Evolutionary conservation across 2,329 filamentous ascomycete genomes (phyloP).

Genomic region (Zymoseptoria pseudotritici): DNA sequence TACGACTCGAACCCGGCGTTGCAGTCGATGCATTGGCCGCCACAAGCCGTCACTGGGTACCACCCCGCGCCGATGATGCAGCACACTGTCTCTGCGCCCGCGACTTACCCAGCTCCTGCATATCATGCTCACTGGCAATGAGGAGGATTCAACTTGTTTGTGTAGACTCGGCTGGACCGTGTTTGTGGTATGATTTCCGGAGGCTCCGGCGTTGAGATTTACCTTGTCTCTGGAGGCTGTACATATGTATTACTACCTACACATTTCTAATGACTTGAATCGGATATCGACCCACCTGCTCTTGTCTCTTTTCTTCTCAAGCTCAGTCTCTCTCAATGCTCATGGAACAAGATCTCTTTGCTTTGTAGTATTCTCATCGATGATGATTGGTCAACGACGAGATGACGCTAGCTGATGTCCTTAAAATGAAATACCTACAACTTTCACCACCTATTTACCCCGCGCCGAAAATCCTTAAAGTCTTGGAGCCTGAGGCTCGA

Average conservation of each 20-base stretch:
- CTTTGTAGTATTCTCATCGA: neutral
- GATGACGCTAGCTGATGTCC: neutral
- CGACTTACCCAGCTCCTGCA: conserved; percentile 5
- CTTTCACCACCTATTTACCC: neutral
- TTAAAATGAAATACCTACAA: neutral
- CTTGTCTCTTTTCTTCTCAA: too few relatives aligned
- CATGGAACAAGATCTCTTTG: neutral
- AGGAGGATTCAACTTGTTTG: neutral
- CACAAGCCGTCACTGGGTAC: neutral
- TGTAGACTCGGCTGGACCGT: neutral
- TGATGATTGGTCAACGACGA: neutral
- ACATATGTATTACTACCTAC: neutral
- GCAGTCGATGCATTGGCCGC: neutral
- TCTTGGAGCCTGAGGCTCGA: too few relatives aligned
- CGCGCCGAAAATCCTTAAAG: neutral
- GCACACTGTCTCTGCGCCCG: conserved; percentile 15
- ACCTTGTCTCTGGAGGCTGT: neutral
- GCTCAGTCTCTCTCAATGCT: too few relatives aligned
- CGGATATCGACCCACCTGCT: too few relatives aligned
- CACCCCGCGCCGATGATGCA: conserved; percentile 14
- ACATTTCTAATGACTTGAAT: too few relatives aligned
- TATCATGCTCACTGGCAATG: neutral
- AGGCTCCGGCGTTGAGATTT: too few relatives aligned
- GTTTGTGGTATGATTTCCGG: neutral
- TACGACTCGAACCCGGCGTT: neutral